Base-by-base conservation (phyloP, 2,329 filamentous ascomycete genomes). In the Penicillium sclerotigenum region DNA sequence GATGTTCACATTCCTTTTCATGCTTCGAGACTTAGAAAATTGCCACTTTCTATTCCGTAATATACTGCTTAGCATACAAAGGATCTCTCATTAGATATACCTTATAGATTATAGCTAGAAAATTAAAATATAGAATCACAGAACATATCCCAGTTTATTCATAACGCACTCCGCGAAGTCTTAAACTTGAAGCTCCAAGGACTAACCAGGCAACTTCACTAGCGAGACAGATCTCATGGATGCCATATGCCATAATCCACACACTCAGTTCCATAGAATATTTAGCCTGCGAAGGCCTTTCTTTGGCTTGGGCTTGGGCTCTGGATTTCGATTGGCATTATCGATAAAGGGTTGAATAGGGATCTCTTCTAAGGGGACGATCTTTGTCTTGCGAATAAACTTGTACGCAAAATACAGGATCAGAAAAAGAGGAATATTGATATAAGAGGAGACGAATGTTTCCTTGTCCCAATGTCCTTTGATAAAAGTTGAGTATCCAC, bases 391-490 rank as follows among this genome's bases (percentile, higher is more conserved):
- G 1, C n/a, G 11, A 18, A 43, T 8, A 29, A 43, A 43, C n/a
- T 43, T 43, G 41, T 43, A 43, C 3, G 5, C 26, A 29, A 29
- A 18, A 5, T 38, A 48, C 36, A 52, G 53, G 16, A 20, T 58
- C 5, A 24, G 62, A 62, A 85, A 83, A 33, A 83, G 75, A 0
- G 81, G 81, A 26, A 85, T 80, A 20, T 82, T 82, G 16, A 85
- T 73, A 63, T 86, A 86, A 0, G 80, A 76, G 0, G 81, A 81
- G 47, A 78, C 72, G 0, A 83, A 81, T 67, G 84, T 84, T 67
- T 90, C 89, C 14, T 87, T 80, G 31, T 29, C 41, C 60, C 60
- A 64, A 1, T 59, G 37, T 0, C 54, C 47, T 14, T 58, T 47
- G 22, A 60, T 60, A 13, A 65, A 65, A 0, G 50, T 54, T 16